Percentiles rank a stretch among this genome's conserved stretches.
phyloP scores from a whole-genome alignment of 805 yeast species.

The Barnettozyma salicaria region DNA sequence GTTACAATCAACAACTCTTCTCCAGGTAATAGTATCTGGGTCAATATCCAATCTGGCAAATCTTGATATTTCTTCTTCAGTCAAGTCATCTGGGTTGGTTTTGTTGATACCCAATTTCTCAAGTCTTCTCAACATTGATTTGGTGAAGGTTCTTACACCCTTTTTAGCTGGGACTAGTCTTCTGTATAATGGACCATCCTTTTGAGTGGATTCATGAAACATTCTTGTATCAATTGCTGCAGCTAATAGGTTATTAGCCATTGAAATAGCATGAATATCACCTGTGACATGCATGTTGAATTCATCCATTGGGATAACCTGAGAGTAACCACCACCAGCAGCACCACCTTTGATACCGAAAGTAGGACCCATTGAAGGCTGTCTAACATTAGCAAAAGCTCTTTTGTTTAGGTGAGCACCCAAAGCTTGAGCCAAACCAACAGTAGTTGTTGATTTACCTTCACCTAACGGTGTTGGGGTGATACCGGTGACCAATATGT shows the following conservation, averaged over 20 bases:
- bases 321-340: conserved; percentile 87
- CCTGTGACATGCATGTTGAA: conserved; percentile 84
- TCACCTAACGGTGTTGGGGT: conserved; percentile 86
- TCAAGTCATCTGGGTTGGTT: conserved; percentile 66
- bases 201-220: conserved; percentile 76
- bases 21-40: conserved; percentile 75
- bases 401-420: conserved; percentile 68
- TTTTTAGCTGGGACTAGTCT: conserved; percentile 72
- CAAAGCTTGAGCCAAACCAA: conserved; percentile 75
- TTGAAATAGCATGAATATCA: conserved; percentile 79
- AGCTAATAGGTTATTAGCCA: conserved; percentile 74
- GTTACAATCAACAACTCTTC: conserved; percentile 80
- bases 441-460: conserved; percentile 80
- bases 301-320: conserved; percentile 85
- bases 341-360: conserved; percentile 89
- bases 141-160: conserved; percentile 62
- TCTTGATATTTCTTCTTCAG: conserved; percentile 55
- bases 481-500: conserved; percentile 74
- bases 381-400: conserved; percentile 77
- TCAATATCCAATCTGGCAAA: conserved; percentile 72
- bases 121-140: conserved; percentile 62
- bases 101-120: conserved; percentile 61
- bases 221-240: conserved; percentile 85
- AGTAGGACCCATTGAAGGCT: conserved; percentile 86
- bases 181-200: conserved; percentile 64